phyloP scores from a whole-genome alignment of 768 basidiomycete genomes.

The Mycena rebaudengoi region DNA sequence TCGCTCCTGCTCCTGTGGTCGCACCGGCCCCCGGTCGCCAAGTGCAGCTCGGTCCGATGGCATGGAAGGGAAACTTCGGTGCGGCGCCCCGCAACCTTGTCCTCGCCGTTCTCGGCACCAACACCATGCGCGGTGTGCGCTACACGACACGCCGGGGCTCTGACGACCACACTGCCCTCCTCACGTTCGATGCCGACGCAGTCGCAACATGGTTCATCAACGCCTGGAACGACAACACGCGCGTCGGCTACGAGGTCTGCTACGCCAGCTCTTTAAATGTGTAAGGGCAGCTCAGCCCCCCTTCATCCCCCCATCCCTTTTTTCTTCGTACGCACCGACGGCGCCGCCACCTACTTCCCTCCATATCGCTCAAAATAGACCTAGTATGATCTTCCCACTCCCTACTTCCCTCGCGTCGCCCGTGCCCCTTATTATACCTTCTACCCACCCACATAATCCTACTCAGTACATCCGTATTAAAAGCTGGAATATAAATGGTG shows the following conservation, averaged over 20 bases:
- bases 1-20: too few species aligned
- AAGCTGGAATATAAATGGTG: too few species aligned
- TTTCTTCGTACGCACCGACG: neutral
- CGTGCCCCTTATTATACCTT: neutral
- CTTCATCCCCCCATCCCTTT: neutral
- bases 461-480: neutral
- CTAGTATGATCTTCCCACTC: neutral
- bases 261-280: neutral
- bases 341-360: neutral
- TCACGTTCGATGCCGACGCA: neutral
- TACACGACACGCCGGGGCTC: neutral
- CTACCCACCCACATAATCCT: neutral
- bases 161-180: neutral
- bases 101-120: neutral
- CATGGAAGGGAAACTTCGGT: too few species aligned
- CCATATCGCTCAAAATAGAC: neutral
- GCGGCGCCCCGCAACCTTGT: too few species aligned
- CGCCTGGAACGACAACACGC: neutral
- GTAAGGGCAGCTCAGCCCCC: slow-evolving; percentile 10
- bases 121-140: neutral
- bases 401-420: neutral
- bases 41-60: too few species aligned
- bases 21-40: too few species aligned
- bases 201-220: neutral
- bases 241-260: neutral